Percentiles rank a stretch among this genome's conserved stretches.
Conservation (phyloP, 2,329 filamentous ascomycete genomes). For the Clonostachys rhizophaga region DNA sequence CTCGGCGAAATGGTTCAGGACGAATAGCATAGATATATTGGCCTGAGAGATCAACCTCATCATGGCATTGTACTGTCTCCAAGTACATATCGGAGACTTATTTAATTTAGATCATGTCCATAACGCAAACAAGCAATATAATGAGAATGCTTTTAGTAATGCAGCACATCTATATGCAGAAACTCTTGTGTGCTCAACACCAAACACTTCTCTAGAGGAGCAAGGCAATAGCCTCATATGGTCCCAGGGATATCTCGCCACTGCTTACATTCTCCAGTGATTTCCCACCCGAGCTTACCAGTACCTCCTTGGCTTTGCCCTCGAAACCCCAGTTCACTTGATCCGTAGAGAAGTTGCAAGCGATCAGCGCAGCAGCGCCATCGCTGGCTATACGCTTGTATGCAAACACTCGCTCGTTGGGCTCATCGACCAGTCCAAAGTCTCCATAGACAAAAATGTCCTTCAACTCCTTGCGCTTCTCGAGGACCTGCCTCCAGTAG, state of each 20-base stretch:
- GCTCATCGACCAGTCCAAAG: constrained; percentile 30
- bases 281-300: constrained; percentile 21
- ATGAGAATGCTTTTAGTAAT: too few species aligned
- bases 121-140: too few species aligned
- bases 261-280: neutral
- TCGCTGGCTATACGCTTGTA: constrained; percentile 24
- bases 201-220: constrained; percentile 12
- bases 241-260: constrained; percentile 14
- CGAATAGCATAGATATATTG: constrained; percentile 13
- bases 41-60: too few species aligned
- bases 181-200: too few species aligned
- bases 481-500: constrained; percentile 58
- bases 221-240: constrained; percentile 28
- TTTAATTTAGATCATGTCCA: too few species aligned
- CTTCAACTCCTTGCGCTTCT: constrained; percentile 52
- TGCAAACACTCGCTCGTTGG: constrained; percentile 27
- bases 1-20: constrained; percentile 62
- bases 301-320: constrained; percentile 19
- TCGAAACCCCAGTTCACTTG: constrained; percentile 20
- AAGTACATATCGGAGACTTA: too few species aligned
- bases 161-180: too few species aligned
- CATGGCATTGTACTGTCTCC: constrained; percentile 12
- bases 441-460: constrained; percentile 65
- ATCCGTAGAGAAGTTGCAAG: constrained; percentile 30
- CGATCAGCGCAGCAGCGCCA: constrained; percentile 24